phyloP scores from a whole-genome alignment of 2,329 filamentous ascomycete species.

The Fusarium verrucosum region DNA sequence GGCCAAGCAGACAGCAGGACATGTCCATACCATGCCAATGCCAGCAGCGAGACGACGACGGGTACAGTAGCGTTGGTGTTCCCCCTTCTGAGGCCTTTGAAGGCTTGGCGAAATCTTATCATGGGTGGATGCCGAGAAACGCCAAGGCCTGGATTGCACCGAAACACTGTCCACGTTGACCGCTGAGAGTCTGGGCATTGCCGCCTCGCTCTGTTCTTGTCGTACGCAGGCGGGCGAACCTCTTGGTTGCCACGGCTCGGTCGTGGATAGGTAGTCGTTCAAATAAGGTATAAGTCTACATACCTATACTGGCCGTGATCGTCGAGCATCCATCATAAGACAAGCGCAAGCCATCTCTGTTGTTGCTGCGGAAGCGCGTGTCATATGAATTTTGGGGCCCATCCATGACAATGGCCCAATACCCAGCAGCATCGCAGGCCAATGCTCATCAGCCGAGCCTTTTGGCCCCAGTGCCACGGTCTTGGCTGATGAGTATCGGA shows the following conservation, averaged over 20 bases:
- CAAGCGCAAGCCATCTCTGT: constrained; percentile 19
- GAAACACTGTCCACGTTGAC: constrained; percentile 45
- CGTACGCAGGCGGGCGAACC: neutral
- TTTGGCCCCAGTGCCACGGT: constrained; percentile 39
- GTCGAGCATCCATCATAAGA: constrained; percentile 10
- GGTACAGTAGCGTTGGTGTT: constrained; percentile 42
- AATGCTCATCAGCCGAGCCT: constrained; percentile 36
- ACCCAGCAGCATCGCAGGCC: constrained; percentile 27
- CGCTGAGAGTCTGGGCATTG: constrained; percentile 41
- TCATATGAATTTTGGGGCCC: constrained; percentile 11
- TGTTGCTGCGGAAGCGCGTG: constrained; percentile 8
- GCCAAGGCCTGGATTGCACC: constrained; percentile 44
- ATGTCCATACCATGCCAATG: constrained; percentile 33
- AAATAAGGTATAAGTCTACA: constrained; percentile 3
- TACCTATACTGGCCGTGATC: constrained; percentile 3
- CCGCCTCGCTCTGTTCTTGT: constrained; percentile 15
- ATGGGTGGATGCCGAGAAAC: constrained; percentile 46
- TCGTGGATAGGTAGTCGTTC: constrained; percentile 7
- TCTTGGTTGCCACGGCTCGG: constrained; percentile 2
- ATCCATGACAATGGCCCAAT: constrained; percentile 7
- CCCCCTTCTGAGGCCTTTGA: constrained; percentile 46
- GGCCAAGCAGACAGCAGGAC: constrained; percentile 31
- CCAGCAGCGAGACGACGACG: constrained; percentile 34
- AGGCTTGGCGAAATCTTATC: constrained; percentile 48
- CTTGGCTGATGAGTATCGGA: constrained; percentile 42